Evolutionary conservation across 2,329 filamentous ascomycete species (phyloP).

Genomic region (Aspergillus sp.): DNA sequence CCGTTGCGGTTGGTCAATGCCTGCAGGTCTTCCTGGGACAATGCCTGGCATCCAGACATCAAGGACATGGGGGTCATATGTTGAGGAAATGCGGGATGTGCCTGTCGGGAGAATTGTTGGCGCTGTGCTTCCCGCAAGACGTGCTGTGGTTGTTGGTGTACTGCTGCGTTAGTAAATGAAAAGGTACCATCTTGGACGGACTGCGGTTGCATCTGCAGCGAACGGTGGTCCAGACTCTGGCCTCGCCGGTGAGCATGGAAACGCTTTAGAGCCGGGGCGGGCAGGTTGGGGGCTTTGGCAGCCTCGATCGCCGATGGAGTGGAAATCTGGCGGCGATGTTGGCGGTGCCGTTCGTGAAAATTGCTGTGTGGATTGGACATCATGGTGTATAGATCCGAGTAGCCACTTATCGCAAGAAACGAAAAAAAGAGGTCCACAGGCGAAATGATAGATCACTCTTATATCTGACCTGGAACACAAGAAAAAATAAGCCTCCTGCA

Average conservation of each 20-base stretch:
- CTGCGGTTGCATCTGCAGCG: constrained; percentile 48
- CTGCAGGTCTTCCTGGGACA: constrained; percentile 27
- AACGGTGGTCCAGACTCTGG: constrained; percentile 74
- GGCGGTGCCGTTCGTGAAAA: constrained; percentile 68
- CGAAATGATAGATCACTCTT: constrained; percentile 14
- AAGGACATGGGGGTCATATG: constrained; percentile 23
- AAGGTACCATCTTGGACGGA: constrained; percentile 47
- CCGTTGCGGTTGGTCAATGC: constrained; percentile 26
- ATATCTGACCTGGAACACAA: constrained; percentile 4
- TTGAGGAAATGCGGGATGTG: constrained; percentile 44
- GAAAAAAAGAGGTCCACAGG: constrained; percentile 1
- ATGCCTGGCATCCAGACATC: constrained; percentile 22
- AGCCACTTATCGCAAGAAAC: too few relatives aligned
- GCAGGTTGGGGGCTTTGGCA: constrained; percentile 64
- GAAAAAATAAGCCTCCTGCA: not conserved
- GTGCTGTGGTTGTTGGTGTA: constrained; percentile 64
- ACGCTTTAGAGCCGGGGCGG: constrained; percentile 49
- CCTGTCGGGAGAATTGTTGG: constrained; percentile 78
- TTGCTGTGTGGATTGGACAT: constrained; percentile 70
- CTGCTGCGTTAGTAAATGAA: constrained; percentile 55
- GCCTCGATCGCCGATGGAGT: constrained; percentile 74
- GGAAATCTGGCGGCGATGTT: constrained; percentile 83
- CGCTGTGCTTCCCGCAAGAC: constrained; percentile 85
- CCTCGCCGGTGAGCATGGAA: constrained; percentile 69
- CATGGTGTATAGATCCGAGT: constrained; percentile 55